A percentile compares a stretch with the other conserved stretches of the same genome.
phyloP scores from a whole-genome alignment of 305 asterid species.

The Fraxinus velutina region DNA sequence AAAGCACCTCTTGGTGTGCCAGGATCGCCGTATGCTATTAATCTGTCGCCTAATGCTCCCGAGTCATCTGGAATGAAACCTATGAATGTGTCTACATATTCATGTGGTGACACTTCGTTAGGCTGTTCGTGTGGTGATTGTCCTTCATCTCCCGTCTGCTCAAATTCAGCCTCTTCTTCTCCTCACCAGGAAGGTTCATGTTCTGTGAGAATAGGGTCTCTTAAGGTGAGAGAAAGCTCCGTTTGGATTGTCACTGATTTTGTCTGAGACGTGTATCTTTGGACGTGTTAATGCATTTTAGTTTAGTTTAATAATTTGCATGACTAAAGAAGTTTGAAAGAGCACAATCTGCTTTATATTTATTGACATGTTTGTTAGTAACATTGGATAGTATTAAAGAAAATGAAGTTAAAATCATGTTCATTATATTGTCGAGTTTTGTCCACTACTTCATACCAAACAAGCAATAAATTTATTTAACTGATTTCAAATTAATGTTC shows the following conservation, averaged over 20 bases:
- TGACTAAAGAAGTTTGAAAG: background rate
- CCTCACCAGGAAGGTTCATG: conserved; percentile 67
- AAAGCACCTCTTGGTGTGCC: conserved; percentile 66
- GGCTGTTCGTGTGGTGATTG: conserved; percentile 99
- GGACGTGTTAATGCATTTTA: background rate
- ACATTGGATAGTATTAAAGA: background rate
- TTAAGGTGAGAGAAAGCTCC: conserved; percentile 53
- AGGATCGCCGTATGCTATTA: conserved; percentile 91
- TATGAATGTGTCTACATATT: conserved; percentile 78
- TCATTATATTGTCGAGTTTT: background rate
- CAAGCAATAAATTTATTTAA: background rate
- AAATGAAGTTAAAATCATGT: background rate
- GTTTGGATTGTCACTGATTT: conserved; percentile 9
- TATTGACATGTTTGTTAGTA: background rate
- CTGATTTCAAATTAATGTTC: conserved; percentile 8
- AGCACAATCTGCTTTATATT: background rate
- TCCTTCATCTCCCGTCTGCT: conserved; percentile 75
- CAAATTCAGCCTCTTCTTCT: conserved; percentile 57
- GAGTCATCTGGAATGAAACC: conserved; percentile 78
- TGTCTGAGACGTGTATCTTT: conserved; percentile 1
- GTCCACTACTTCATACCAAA: background rate
- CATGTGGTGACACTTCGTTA: conserved; percentile 86
- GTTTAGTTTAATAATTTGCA: background rate
- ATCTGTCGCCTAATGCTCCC: conserved; percentile 63
- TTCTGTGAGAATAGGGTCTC: conserved; percentile 74